Evolutionary conservation across 768 basidiomycete species (phyloP).

Genomic region (Lepiota subincarnata): DNA sequence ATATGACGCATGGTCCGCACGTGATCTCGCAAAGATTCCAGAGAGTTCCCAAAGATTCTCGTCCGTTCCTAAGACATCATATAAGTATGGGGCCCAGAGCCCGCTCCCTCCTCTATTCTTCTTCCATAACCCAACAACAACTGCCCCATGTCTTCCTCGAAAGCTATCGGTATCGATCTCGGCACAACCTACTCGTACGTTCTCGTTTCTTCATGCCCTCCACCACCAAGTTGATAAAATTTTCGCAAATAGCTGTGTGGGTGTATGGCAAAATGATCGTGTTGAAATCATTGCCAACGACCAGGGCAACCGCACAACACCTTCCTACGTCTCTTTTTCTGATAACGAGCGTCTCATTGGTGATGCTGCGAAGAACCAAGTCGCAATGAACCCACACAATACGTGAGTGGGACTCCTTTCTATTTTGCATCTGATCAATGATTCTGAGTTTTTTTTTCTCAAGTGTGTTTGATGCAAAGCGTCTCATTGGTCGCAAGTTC

Average conservation of each 20-base stretch:
- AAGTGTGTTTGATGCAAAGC: slow-evolving; percentile 97
- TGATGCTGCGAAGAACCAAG: slow-evolving; percentile 98
- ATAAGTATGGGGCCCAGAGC: slow-evolving; percentile 28
- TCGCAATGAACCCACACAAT: slow-evolving; percentile 97
- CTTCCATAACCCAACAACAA: slow-evolving; percentile 11
- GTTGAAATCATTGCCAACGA: slow-evolving; percentile 98
- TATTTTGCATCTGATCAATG: slow-evolving; percentile 4
- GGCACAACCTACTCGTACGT: slow-evolving; percentile 91
- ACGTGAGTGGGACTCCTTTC: slow-evolving; percentile 42
- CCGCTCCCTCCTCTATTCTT: slow-evolving; percentile 14
- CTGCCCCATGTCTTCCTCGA: slow-evolving; percentile 51
- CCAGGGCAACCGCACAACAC: slow-evolving; percentile 93
- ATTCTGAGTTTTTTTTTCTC: neutral
- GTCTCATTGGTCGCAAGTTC: slow-evolving; percentile 93
- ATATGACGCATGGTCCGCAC: slow-evolving; percentile 27
- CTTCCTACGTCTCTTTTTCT: slow-evolving; percentile 94
- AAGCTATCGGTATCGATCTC: slow-evolving; percentile 89
- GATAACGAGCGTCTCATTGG: slow-evolving; percentile 96
- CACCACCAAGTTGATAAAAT: slow-evolving; percentile 8
- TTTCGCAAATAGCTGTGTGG: slow-evolving; percentile 75
- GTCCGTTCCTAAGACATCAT: slow-evolving; percentile 35
- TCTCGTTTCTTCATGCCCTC: slow-evolving; percentile 3
- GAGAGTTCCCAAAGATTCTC: slow-evolving; percentile 41
- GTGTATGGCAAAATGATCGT: slow-evolving; percentile 99
- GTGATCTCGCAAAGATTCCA: slow-evolving; percentile 40